Conservation (phyloP, 116 monocot genomes). For the Thalassia testudinum region DNA sequence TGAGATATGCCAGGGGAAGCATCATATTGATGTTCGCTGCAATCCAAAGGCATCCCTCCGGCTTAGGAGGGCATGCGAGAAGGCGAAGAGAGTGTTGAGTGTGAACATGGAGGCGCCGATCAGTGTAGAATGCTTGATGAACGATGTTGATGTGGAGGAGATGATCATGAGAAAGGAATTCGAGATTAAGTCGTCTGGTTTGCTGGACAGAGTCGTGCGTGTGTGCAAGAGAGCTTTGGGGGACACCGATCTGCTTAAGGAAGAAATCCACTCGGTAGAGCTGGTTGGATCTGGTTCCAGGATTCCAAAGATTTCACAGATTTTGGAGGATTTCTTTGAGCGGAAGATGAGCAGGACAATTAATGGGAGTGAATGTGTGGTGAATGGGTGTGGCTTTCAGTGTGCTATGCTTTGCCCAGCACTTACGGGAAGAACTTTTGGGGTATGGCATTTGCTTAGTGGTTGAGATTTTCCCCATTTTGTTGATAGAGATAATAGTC, state of each 20-base stretch:
- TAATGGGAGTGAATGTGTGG: conserved; percentile 57
- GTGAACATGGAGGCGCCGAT: conserved; percentile 32
- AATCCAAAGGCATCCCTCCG: conserved; percentile 30
- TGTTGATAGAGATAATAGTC: no score
- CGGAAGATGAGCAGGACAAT: conserved; percentile 37
- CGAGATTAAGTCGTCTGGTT: conserved; percentile 15
- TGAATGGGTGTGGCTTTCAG: conserved; percentile 41
- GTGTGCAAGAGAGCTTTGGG: conserved; percentile 28
- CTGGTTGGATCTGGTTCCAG: conserved; percentile 52
- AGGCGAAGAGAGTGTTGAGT: conserved; percentile 41
- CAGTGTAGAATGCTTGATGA: conserved; percentile 39
- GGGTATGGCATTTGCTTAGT: neutral
- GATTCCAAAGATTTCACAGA: conserved; percentile 36
- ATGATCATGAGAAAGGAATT: conserved; percentile 45
- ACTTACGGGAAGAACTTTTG: neutral
- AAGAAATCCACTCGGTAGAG: conserved; percentile 34
- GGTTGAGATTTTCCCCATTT: no score
- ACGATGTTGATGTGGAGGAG: conserved; percentile 38
- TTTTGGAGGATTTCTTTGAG: conserved; percentile 26
- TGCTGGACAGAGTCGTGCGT: conserved; percentile 29
- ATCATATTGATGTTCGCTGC: conserved; percentile 30
- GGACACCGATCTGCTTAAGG: conserved; percentile 14
- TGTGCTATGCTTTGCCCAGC: conserved; percentile 21
- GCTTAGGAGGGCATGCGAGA: no score
- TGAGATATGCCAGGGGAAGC: conserved; percentile 27